These are phyloP conservation scores for Didymellaceae sp. DNA, from an alignment of 2,329 filamentous ascomycete genomes.

Conservation along the genomic window DNA sequence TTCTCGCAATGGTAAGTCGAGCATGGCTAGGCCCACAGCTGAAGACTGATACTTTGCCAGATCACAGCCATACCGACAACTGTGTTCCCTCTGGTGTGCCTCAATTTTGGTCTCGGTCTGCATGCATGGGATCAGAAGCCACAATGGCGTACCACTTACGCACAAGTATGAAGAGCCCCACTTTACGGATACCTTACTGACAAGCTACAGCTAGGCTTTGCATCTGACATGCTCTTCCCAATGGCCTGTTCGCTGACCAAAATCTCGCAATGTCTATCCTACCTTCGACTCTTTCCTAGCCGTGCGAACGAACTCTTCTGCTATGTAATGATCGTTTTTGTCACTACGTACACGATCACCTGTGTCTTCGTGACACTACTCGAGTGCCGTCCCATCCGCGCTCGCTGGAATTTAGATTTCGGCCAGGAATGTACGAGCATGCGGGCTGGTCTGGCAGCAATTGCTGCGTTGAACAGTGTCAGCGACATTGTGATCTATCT, in stretches of 20 bases:
- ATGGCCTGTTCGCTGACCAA: conserved; percentile 35
- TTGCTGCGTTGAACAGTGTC: conserved; percentile 41
- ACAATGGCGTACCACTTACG: conserved; percentile 29
- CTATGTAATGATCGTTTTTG: conserved; percentile 25
- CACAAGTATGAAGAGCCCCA: conserved; percentile 23
- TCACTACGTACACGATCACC: conserved; percentile 27
- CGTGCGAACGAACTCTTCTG: conserved; percentile 31
- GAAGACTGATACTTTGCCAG: conserved; percentile 10
- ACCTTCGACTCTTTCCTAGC: conserved; percentile 37
- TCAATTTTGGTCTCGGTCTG: conserved; percentile 30
- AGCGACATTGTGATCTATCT: conserved; percentile 41
- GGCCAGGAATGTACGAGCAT: conserved; percentile 37
- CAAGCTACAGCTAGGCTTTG: conserved; percentile 26
- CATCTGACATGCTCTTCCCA: conserved; percentile 33
- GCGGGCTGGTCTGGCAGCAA: conserved; percentile 27
- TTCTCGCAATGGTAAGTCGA: conserved; percentile 29
- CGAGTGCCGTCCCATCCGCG: conserved; percentile 32
- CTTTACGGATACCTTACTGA: neutral
- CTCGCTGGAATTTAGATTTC: conserved; percentile 28
- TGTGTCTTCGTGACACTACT: conserved; percentile 34
- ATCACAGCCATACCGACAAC: conserved; percentile 26
- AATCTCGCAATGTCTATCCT: conserved; percentile 38
- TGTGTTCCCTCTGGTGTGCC: conserved; percentile 26
- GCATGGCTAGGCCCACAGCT: neutral
- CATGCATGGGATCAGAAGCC: conserved; percentile 40